These are phyloP conservation scores for Xylaria acuta DNA, from an alignment of 495 filamentous ascomycete genomes.

Conservation along the genomic window DNA sequence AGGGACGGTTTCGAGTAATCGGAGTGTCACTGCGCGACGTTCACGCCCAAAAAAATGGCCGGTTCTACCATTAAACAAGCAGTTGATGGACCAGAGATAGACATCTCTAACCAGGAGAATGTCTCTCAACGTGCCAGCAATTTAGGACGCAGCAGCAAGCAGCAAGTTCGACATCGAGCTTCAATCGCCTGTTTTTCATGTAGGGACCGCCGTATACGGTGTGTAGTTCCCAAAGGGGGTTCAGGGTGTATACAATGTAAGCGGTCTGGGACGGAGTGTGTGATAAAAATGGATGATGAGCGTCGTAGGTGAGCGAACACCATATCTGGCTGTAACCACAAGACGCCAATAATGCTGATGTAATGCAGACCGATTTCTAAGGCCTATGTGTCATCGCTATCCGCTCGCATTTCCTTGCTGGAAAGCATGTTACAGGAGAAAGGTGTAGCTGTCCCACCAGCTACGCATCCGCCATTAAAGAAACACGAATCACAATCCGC, in stretches of 20 bases:
- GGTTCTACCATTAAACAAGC: conserved; percentile 4
- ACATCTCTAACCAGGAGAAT: conserved; percentile 39
- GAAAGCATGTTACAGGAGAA: conserved; percentile 57
- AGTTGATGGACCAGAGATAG: conserved; percentile 24
- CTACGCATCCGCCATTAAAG: conserved; percentile 60
- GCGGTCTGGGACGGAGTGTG: conserved; percentile 54
- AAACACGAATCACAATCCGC: conserved; percentile 45
- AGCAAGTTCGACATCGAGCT: conserved; percentile 47
- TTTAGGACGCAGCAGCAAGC: conserved; percentile 38
- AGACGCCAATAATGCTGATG: conserved; percentile 1
- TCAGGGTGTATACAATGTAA: conserved; percentile 61
- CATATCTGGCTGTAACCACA: not conserved
- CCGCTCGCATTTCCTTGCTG: conserved; percentile 55
- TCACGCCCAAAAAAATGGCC: conserved; percentile 9
- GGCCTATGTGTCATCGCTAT: conserved; percentile 62
- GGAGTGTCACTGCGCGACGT: not conserved
- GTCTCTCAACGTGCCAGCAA: conserved; percentile 33
- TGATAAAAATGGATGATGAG: conserved; percentile 65
- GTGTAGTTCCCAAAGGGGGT: conserved; percentile 59
- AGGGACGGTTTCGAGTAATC: conserved; percentile 16
- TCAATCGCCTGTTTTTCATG: conserved; percentile 51
- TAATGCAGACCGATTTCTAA: conserved; percentile 57
- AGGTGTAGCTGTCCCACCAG: conserved; percentile 56
- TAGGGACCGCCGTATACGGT: conserved; percentile 61
- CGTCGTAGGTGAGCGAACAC: conserved; percentile 49